Conservation (phyloP, 1,284 basidiomycete genomes). For the Rhodotorula sp. region DNA sequence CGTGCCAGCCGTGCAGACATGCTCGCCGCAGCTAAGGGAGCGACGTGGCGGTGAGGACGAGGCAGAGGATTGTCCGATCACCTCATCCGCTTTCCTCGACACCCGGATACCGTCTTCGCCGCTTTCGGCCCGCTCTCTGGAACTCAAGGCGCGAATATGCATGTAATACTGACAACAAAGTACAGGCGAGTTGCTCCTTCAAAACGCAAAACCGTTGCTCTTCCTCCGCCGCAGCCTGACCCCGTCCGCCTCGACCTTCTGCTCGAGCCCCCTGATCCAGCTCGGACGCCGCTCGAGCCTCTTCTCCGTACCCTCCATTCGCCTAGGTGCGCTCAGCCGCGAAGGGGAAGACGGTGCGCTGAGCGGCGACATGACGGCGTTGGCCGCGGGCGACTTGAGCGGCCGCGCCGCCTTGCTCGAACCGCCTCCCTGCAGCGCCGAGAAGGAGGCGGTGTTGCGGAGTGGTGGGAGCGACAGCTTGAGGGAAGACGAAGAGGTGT, state of each 20-base stretch:
- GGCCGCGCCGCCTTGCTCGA: background rate
- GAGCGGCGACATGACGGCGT: conserved; percentile 2
- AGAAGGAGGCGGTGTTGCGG: background rate
- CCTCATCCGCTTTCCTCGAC: too few relatives aligned
- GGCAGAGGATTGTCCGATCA: background rate
- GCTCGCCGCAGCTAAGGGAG: too few relatives aligned
- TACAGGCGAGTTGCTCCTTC: background rate
- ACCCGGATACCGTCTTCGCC: too few relatives aligned
- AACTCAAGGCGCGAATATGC: background rate
- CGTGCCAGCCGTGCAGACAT: background rate
- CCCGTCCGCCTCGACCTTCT: conserved; percentile 8
- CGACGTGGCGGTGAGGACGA: background rate
- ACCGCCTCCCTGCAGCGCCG: background rate
- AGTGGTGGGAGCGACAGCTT: background rate
- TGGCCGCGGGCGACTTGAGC: conserved; percentile 8
- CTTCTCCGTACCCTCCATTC: background rate
- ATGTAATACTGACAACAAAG: background rate
- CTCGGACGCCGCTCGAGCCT: too few relatives aligned
- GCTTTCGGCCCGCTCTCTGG: too few relatives aligned
- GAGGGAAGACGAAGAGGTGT: conserved; percentile 2
- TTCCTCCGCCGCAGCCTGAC: conserved; percentile 5
- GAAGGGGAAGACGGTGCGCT: conserved; percentile 8
- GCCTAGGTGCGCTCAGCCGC: background rate
- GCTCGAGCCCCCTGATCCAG: conserved; percentile 1
- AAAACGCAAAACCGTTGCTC: conserved; percentile 14